Evolutionary conservation across 2,329 filamentous ascomycete genomes (phyloP), one percentile per base, ranked within the genome.

Genomic region (Penicillium nordicum): DNA sequence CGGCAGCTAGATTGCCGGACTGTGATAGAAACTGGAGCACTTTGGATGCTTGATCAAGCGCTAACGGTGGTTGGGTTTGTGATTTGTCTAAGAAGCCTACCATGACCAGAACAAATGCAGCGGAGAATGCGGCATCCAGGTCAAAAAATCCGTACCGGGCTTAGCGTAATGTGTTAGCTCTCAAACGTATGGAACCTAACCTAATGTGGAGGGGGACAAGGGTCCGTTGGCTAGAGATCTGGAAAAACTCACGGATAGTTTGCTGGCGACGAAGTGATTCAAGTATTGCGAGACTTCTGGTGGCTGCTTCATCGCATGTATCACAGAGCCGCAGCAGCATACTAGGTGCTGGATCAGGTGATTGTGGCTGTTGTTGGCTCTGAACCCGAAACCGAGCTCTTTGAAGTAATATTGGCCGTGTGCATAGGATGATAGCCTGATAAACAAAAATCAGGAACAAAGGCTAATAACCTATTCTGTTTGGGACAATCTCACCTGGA

Each of bases 91-190:
- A 29, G 18, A 63, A 58, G 1, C 62, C 61, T 8, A 53, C 50
- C 61, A 66, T 63, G 3, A 65, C 63, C 32, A 66, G 49, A 3
- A 66, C 61, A 38, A 66, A 66, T 9, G 63, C 63, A 8, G 63
- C 61, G 21, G 63, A 64, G 14, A 66, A 66, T 12, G 61, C 63
- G 21, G 63, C 63, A 4, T 65, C 63, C 5, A 66, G 29, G 37
- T 66, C 63, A 25, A 66, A 66, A 32, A 65, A 66, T 5, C 63
- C 63, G 43, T 63, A 66, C 11, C 63, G 57, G 14, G 53, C 53
- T 55, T 25, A 1, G 6, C 0, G 11, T n/a, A 18, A 4, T 32
- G 14, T 29, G 37, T 54, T n/a, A 54, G 51, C 29, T 40, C 21
- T 21, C 21, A 21, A 21, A 21, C 21, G 21, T 21, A 21, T 21